These are phyloP conservation scores for Cocos nucifera DNA, from an alignment of 176 grass and related monocot species.

Conservation along the genomic window DNA sequence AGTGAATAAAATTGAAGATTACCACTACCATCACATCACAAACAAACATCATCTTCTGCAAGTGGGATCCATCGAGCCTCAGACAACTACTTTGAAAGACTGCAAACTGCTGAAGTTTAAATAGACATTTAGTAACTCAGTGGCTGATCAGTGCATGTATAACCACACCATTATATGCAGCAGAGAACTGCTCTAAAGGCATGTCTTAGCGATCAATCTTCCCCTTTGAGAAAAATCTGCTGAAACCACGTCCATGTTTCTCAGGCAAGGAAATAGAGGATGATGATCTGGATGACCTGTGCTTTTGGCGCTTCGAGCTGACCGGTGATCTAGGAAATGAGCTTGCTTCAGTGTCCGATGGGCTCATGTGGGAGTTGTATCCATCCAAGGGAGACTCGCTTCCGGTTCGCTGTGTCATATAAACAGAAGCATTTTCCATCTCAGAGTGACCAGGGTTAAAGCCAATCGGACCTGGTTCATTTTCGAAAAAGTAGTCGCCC, in stretches of 20 bases:
- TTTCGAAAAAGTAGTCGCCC: slow-evolving; percentile 40
- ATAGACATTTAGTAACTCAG: too few species aligned
- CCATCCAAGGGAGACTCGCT: slow-evolving; percentile 47
- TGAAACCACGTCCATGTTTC: slow-evolving; percentile 69
- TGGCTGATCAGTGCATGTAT: not conserved
- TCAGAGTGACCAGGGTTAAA: slow-evolving; percentile 28
- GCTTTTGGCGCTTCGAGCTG: slow-evolving; percentile 72
- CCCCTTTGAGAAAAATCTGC: slow-evolving; percentile 79
- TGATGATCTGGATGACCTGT: slow-evolving; percentile 57
- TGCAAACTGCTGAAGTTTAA: too few species aligned
- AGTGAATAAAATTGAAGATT: too few species aligned
- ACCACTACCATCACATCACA: too few species aligned
- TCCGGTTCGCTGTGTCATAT: slow-evolving; percentile 26
- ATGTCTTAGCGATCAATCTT: slow-evolving; percentile 35
- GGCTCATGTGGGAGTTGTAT: slow-evolving; percentile 33
- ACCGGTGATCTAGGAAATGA: slow-evolving; percentile 38
- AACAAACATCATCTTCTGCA: too few species aligned
- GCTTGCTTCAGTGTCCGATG: slow-evolving; percentile 47
- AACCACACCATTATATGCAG: not conserved
- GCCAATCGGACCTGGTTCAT: slow-evolving; percentile 30
- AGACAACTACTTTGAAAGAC: too few species aligned
- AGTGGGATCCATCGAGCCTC: too few species aligned
- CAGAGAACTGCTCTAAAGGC: not conserved
- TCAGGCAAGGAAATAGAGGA: slow-evolving; percentile 56
- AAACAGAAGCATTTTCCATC: slow-evolving; percentile 17